Percentiles rank a stretch among this genome's conserved stretches.
These are phyloP conservation scores for Beauveria caledonica DNA, from an alignment of 2,329 filamentous ascomycete genomes.

Conservation along the genomic window DNA sequence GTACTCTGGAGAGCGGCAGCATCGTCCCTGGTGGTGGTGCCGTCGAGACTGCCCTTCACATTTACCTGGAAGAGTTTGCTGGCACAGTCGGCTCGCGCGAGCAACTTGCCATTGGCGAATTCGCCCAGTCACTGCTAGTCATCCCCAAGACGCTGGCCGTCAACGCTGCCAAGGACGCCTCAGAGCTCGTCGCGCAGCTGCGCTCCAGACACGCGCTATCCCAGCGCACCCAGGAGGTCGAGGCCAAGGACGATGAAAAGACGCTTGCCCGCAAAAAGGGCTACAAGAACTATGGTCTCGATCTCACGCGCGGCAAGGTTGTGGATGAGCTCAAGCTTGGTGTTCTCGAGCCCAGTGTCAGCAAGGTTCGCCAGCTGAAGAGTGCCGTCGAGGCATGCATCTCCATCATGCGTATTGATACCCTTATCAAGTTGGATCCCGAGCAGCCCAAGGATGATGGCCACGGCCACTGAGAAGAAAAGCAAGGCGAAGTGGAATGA, in stretches of 20 bases:
- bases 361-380: constrained; percentile 97
- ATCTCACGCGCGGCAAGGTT: constrained; percentile 81
- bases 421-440: constrained; percentile 94
- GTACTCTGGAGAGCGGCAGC: constrained; percentile 90
- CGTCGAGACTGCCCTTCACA: constrained; percentile 97
- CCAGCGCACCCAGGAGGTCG: constrained; percentile 83
- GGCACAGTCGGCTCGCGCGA: constrained; percentile 94
- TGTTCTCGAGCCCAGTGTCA: constrained; percentile 93
- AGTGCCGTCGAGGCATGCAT: constrained; percentile 97
- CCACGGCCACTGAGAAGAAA: constrained; percentile 61
- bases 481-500: constrained; percentile 15
- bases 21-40: constrained; percentile 95
- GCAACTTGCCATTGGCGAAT: constrained; percentile 95
- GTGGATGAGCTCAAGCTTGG: constrained; percentile 91
- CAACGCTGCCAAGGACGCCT: constrained; percentile 94
- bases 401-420: constrained; percentile 98
- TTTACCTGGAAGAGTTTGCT: constrained; percentile 97
- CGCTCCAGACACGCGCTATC: constrained; percentile 90
- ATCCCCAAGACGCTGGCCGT: constrained; percentile 95
- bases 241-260: constrained; percentile 79
- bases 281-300: constrained; percentile 97
- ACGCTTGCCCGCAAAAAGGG: constrained; percentile 86
- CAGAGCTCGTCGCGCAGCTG: constrained; percentile 90
- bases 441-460: constrained; percentile 74
- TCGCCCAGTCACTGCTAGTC: constrained; percentile 85